phyloP scores from a whole-genome alignment of 2,329 filamentous ascomycete genomes.

The Colletotrichum tabaci region DNA sequence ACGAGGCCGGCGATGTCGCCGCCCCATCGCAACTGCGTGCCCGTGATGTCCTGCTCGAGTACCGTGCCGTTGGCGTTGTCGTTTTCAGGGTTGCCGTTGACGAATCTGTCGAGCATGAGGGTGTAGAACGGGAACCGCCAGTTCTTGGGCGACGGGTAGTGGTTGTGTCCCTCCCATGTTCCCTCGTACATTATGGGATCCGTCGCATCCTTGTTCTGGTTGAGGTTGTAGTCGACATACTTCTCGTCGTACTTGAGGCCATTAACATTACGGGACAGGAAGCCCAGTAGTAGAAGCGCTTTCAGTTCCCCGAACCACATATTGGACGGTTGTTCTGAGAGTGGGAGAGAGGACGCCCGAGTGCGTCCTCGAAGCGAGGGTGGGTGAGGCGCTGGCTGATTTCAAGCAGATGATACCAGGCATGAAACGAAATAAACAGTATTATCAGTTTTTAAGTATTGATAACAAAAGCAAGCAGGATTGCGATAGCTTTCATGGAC shows the following conservation, averaged over 20 bases:
- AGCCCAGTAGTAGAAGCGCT: constrained; percentile 36
- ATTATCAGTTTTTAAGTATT: neutral
- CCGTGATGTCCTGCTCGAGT: constrained; percentile 73
- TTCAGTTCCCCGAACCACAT: constrained; percentile 39
- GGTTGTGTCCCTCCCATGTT: constrained; percentile 67
- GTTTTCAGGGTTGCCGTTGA: constrained; percentile 75
- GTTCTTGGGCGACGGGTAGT: constrained; percentile 69
- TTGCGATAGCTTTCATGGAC: constrained; percentile 26
- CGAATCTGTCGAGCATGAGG: constrained; percentile 74
- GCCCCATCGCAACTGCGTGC: constrained; percentile 75
- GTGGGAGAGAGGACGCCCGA: constrained; percentile 28
- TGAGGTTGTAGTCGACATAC: constrained; percentile 69
- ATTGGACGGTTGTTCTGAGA: constrained; percentile 29
- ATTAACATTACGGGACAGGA: constrained; percentile 41
- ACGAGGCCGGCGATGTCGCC: constrained; percentile 73
- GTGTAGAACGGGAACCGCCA: constrained; percentile 79
- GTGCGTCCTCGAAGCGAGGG: constrained; percentile 39
- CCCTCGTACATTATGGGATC: constrained; percentile 72
- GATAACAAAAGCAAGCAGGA: constrained; percentile 20
- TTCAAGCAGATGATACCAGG: constrained; percentile 24
- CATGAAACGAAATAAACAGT: neutral
- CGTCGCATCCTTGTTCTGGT: constrained; percentile 68
- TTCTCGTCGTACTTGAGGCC: constrained; percentile 48
- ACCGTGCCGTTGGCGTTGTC: constrained; percentile 73
- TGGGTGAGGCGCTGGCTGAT: constrained; percentile 23